Percentiles rank a stretch among this genome's conserved stretches.
Conservation (phyloP, 805 yeast species). For the Wickerhamomyces xylosicus region DNA sequence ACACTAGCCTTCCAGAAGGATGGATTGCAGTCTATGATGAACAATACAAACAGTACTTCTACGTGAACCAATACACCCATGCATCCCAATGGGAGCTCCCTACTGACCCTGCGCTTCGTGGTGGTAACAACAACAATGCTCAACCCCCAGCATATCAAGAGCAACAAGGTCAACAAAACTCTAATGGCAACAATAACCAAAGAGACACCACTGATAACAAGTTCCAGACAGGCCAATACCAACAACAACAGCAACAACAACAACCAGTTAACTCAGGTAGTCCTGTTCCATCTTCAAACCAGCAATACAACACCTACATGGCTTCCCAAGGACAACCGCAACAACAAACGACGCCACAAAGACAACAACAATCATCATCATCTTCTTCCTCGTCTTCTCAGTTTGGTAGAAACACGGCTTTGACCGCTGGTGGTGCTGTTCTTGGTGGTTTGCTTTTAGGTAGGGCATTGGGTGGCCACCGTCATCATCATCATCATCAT, state of each 20-base stretch:
- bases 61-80: conserved; percentile 50
- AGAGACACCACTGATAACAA: conserved; percentile 8
- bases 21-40: conserved; percentile 52
- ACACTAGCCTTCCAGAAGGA: conserved; percentile 34
- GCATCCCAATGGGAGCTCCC: conserved; percentile 75
- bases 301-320: neutral
- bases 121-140: conserved; percentile 3
- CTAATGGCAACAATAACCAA: neutral
- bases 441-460: conserved; percentile 41
- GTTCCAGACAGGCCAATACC: conserved; percentile 6
- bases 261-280: neutral
- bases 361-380: conserved; percentile 5
- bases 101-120: conserved; percentile 1
- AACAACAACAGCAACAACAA: conserved; percentile 6
- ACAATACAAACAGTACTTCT: conserved; percentile 46
- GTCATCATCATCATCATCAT: neutral
- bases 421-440: conserved; percentile 37
- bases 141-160: neutral
- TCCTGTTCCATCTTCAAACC: neutral
- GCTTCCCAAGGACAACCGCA: neutral
- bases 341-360: neutral
- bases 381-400: conserved; percentile 16
- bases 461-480: conserved; percentile 19
- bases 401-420: conserved; percentile 7
- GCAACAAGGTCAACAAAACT: neutral